Evolutionary conservation across 805 yeast genomes (phyloP).

Genomic region (Pichia deserticola): DNA sequence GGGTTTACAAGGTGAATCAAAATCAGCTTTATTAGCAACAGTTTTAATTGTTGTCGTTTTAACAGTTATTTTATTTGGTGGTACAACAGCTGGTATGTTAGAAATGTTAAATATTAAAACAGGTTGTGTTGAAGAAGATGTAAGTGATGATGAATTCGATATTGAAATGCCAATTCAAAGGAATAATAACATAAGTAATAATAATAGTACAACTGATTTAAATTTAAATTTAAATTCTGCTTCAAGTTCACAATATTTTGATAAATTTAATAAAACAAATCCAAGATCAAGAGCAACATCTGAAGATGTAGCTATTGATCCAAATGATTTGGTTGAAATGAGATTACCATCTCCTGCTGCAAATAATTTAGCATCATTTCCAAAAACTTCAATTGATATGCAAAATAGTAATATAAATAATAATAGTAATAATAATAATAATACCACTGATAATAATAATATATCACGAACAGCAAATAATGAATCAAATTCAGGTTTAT

Average conservation of each 20-base stretch:
- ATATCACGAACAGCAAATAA: background rate
- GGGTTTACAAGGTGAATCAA: constrained; percentile 93
- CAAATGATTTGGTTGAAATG: constrained; percentile 11
- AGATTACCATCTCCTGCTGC: background rate
- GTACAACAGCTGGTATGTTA: constrained; percentile 97
- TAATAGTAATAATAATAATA: background rate
- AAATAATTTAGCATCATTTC: constrained; percentile 1
- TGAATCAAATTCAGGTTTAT: constrained; percentile 12
- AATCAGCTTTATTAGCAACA: constrained; percentile 83
- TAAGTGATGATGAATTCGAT: constrained; percentile 92
- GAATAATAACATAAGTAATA: background rate
- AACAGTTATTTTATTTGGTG: constrained; percentile 94
- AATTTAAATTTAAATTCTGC: constrained; percentile 4
- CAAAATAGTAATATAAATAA: background rate
- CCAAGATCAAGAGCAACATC: constrained; percentile 21
- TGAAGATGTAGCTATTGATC: constrained; percentile 17
- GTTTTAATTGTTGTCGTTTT: constrained; percentile 93
- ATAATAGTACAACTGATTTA: background rate
- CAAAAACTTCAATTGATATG: constrained; percentile 2
- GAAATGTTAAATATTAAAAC: constrained; percentile 90
- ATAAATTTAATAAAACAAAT: constrained; percentile 11
- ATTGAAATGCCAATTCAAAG: constrained; percentile 55
- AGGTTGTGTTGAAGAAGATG: constrained; percentile 78
- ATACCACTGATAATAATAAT: background rate
- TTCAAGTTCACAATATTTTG: constrained; percentile 17